Percentiles rank a stretch among this genome's conserved stretches.
Evolutionary conservation across 352 stramenopile genomes (phyloP).

Genomic region (Pythium oligandrum): DNA sequence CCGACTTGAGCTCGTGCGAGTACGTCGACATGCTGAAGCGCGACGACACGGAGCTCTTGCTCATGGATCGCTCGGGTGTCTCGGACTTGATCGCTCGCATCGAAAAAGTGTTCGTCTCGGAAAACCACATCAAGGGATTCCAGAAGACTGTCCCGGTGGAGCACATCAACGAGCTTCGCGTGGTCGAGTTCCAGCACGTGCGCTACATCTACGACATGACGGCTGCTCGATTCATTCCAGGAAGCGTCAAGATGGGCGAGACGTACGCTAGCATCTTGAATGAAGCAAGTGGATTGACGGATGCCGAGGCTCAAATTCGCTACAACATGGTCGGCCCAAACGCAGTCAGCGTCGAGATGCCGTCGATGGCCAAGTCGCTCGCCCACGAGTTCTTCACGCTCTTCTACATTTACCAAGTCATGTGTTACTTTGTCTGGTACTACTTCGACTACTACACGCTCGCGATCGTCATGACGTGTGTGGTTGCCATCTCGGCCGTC

Average conservation of each 20-base stretch:
- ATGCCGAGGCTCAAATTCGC: conserved; percentile 28
- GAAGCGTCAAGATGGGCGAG: conserved; percentile 29
- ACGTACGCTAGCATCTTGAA: conserved; percentile 43
- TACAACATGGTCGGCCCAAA: conserved; percentile 60
- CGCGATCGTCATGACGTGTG: conserved; percentile 51
- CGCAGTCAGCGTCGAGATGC: conserved; percentile 61
- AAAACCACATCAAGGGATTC: conserved; percentile 30
- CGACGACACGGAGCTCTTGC: conserved; percentile 48
- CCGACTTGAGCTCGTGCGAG: conserved; percentile 33
- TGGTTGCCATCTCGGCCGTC: conserved; percentile 43
- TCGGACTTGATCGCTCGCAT: conserved; percentile 47
- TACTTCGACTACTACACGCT: conserved; percentile 66
- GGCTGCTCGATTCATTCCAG: conserved; percentile 14
- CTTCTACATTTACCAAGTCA: conserved; percentile 84
- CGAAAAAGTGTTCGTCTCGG: conserved; percentile 40
- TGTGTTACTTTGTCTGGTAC: conserved; percentile 84
- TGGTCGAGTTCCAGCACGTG: conserved; percentile 25
- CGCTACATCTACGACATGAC: conserved; percentile 19
- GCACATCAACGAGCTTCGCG: conserved; percentile 10
- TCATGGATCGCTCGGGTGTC: conserved; percentile 49
- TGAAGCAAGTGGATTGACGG: conserved; percentile 38
- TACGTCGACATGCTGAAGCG: conserved; percentile 60
- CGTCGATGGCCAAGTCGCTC: conserved; percentile 38
- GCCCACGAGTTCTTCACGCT: conserved; percentile 65
- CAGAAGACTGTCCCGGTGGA: conserved; percentile 54